Evolutionary conservation across 164 flowering plant species (phyloP).

Genomic region (Magnolia kwangsiensis): DNA sequence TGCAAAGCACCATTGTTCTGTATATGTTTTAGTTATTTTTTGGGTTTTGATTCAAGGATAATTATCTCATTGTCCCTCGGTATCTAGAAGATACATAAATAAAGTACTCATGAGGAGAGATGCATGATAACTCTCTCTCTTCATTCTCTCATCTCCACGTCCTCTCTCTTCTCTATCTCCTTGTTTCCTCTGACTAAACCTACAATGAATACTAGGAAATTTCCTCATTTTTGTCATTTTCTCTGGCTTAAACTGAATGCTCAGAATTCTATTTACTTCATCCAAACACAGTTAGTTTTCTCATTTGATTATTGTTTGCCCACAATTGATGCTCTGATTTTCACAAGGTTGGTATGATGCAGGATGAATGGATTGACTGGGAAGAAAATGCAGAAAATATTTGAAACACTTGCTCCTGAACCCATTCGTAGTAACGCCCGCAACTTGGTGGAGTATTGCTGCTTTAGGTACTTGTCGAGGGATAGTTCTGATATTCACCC

Average conservation of each 20-base stretch:
- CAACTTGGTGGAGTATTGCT: conserved; percentile 86
- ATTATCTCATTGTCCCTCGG: too few relatives aligned
- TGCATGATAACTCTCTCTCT: too few relatives aligned
- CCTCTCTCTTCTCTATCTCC: too few relatives aligned
- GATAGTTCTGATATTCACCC: conserved; percentile 83
- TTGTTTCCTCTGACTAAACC: too few relatives aligned
- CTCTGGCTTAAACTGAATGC: background rate
- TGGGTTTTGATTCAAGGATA: too few relatives aligned
- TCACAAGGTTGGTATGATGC: conserved; percentile 25
- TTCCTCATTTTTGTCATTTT: background rate
- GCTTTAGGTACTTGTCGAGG: conserved; percentile 93
- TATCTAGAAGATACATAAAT: too few relatives aligned
- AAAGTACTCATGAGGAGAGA: too few relatives aligned
- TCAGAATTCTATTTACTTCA: too few relatives aligned
- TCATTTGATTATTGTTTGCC: background rate
- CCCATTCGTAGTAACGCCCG: conserved; percentile 57
- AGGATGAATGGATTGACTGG: conserved; percentile 98
- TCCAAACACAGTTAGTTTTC: background rate
- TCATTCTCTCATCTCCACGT: too few relatives aligned
- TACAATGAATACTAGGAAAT: too few relatives aligned
- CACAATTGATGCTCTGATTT: conserved; percentile 6
- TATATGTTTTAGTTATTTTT: too few relatives aligned
- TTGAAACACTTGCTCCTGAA: conserved; percentile 72
- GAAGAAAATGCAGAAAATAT: conserved; percentile 75
- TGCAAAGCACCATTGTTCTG: too few relatives aligned